Percentiles rank a stretch among this genome's conserved stretches.
These are phyloP conservation scores for Avena atlantica DNA, from an alignment of 176 grass and related monocot genomes.

Conservation along the genomic window DNA sequence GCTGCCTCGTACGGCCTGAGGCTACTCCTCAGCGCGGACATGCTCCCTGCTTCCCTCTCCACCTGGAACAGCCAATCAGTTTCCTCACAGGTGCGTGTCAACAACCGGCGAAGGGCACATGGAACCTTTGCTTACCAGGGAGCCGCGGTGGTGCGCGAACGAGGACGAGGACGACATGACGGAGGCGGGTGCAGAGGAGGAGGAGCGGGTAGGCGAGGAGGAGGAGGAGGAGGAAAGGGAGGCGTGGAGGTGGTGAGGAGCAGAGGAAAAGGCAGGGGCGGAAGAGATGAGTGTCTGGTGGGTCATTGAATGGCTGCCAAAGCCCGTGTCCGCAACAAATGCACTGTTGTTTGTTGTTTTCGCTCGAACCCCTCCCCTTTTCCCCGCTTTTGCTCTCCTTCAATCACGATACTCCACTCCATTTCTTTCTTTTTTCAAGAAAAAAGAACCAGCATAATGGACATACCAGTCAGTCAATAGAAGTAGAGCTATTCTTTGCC, in stretches of 20 bases:
- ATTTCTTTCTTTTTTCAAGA: background rate
- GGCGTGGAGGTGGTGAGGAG: conserved; percentile 29
- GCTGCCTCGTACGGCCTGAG: conserved; percentile 49
- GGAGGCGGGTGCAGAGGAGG: background rate
- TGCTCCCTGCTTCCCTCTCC: conserved; percentile 46
- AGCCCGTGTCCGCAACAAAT: conserved; percentile 84
- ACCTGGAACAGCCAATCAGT: conserved; percentile 38
- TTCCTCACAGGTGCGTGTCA: background rate
- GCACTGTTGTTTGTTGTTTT: conserved; percentile 45
- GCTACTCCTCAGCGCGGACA: conserved; percentile 67
- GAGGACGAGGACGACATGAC: conserved; percentile 46
- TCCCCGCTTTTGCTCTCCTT: conserved; percentile 7
- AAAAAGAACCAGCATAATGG: background rate
- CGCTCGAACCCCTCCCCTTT: background rate
- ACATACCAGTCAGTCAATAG: background rate
- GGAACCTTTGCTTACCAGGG: conserved; percentile 28
- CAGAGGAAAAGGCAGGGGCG: conserved; percentile 51
- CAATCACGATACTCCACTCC: conserved; percentile 26
- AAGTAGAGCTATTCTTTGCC: background rate
- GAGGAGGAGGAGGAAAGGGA: conserved; percentile 20
- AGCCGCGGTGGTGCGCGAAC: conserved; percentile 52
- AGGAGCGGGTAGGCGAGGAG: background rate
- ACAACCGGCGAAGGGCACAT: background rate
- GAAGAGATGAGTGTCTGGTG: conserved; percentile 77
- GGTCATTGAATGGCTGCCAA: conserved; percentile 93